phyloP scores from a whole-genome alignment of 2,329 filamentous ascomycete genomes.

The Monilinia polystroma region DNA sequence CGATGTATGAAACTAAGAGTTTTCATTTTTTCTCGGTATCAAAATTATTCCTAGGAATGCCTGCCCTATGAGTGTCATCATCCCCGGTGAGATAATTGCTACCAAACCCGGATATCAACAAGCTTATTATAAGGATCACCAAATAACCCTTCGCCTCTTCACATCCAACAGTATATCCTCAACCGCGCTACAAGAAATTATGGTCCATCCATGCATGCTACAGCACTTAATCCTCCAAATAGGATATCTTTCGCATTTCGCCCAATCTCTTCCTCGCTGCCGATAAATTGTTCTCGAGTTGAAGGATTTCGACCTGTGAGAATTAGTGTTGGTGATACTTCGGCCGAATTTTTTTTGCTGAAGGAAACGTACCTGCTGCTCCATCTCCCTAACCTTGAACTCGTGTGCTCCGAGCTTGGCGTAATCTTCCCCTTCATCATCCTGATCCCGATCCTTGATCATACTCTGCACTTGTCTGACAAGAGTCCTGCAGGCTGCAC shows the following conservation, averaged over 20 bases:
- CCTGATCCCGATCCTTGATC: constrained; percentile 81
- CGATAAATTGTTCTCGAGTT: constrained; percentile 83
- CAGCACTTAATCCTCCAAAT: constrained; percentile 36
- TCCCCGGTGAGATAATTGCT: neutral
- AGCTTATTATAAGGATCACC: constrained; percentile 4
- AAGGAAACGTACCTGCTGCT: constrained; percentile 78
- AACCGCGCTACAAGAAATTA: neutral
- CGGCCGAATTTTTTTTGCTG: neutral
- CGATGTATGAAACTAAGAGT: neutral
- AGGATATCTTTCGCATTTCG: constrained; percentile 72
- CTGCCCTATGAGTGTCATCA: constrained; percentile 2
- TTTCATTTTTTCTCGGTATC: neutral
- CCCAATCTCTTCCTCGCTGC: constrained; percentile 79
- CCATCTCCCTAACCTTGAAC: constrained; percentile 99
- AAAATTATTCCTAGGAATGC: neutral
- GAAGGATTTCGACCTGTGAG: constrained; percentile 86
- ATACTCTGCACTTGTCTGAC: constrained; percentile 93
- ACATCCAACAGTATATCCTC: neutral
- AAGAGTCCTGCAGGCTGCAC: constrained; percentile 78
- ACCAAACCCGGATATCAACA: constrained; percentile 17
- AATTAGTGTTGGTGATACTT: constrained; percentile 24
- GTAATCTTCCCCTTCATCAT: constrained; percentile 86
- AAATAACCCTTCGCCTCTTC: neutral
- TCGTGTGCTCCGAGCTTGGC: constrained; percentile 84
- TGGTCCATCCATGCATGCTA: neutral